Evolutionary conservation across 495 filamentous ascomycete genomes (phyloP).

Genomic region (Cercophora scortea): DNA sequence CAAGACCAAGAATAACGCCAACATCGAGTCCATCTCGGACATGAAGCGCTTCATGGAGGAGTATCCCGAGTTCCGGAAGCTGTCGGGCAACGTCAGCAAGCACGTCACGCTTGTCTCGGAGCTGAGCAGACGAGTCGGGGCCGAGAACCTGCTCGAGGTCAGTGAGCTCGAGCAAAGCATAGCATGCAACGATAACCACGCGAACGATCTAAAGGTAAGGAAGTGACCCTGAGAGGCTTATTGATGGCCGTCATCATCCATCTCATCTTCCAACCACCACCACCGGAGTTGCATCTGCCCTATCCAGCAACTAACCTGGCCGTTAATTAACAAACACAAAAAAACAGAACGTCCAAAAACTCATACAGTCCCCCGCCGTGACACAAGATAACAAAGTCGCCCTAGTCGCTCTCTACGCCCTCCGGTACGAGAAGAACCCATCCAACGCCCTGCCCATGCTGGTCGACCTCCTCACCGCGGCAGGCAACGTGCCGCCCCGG

Average conservation of each 20-base stretch:
- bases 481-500: constrained; percentile 63
- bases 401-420: constrained; percentile 82
- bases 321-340: too few species aligned
- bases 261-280: too few species aligned
- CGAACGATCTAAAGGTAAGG: constrained; percentile 78
- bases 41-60: constrained; percentile 99
- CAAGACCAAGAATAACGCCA: constrained; percentile 84
- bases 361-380: constrained; percentile 70
- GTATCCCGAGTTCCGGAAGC: constrained; percentile 92
- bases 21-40: constrained; percentile 92
- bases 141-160: constrained; percentile 80
- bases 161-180: constrained; percentile 96
- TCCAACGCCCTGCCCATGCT: constrained; percentile 73
- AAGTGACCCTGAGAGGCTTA: too few species aligned
- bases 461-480: constrained; percentile 74
- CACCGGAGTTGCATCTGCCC: too few species aligned
- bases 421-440: constrained; percentile 83
- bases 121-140: constrained; percentile 75
- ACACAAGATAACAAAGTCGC: constrained; percentile 73
- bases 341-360: constrained; percentile 66
- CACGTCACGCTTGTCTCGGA: constrained; percentile 95
- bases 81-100: constrained; percentile 96
- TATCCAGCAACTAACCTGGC: too few species aligned
- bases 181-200: constrained; percentile 93
- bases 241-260: too few species aligned